phyloP scores from a whole-genome alignment of 192 early-diverging fungal species.

The Anaeromyces robustus region DNA sequence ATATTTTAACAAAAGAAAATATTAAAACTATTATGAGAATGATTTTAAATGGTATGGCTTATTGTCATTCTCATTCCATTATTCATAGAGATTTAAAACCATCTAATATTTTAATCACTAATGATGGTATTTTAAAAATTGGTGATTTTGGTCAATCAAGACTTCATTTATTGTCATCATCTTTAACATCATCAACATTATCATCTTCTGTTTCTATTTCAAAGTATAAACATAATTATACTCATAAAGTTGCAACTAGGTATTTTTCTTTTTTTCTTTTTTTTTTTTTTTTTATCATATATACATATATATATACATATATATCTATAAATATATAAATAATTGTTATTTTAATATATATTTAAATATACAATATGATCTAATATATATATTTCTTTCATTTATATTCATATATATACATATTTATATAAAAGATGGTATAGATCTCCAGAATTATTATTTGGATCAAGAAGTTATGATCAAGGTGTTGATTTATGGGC shows the following conservation, averaged over 20 bases:
- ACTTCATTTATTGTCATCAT: neutral
- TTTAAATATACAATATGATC: too few species aligned
- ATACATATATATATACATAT: too few species aligned
- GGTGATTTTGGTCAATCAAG: neutral
- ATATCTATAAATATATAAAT: too few species aligned
- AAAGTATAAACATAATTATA: neutral
- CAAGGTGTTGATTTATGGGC: neutral
- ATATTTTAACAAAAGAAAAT: neutral
- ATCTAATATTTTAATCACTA: neutral
- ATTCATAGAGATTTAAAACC: neutral
- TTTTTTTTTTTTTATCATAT: too few species aligned
- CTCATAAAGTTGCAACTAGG: neutral
- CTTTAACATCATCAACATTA: too few species aligned
- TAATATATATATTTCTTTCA: too few species aligned
- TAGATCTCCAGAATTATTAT: neutral
- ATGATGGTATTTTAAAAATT: neutral
- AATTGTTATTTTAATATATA: too few species aligned
- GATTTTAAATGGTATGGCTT: neutral
- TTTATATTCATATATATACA: too few species aligned
- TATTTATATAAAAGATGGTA: neutral
- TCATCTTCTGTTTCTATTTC: neutral
- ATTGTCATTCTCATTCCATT: neutral
- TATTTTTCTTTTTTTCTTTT: neutral
- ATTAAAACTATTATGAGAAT: neutral
- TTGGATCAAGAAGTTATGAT: neutral